These are phyloP conservation scores for Xylaria bambusicola DNA, from an alignment of 495 filamentous ascomycete species.

Conservation along the genomic window DNA sequence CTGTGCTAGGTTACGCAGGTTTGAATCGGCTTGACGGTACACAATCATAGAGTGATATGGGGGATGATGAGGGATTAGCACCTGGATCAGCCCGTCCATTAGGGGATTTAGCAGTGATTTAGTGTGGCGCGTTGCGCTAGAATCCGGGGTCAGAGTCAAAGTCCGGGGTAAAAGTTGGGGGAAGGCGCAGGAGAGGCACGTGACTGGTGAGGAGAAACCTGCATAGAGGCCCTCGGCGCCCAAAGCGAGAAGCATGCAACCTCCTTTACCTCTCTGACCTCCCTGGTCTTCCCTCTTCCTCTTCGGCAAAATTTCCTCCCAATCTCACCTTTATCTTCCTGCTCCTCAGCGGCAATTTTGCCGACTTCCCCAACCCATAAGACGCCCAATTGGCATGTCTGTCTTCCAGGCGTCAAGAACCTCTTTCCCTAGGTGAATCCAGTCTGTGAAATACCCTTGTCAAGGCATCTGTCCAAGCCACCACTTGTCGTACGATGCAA, in stretches of 20 bases:
- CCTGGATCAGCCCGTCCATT: no score
- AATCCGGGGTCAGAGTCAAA: not conserved
- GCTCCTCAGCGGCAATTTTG: not conserved
- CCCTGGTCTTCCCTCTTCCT: slow-evolving; percentile 12
- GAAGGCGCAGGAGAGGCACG: not conserved
- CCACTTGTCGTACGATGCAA: slow-evolving; percentile 1
- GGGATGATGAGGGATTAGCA: no score
- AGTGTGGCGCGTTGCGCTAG: no score
- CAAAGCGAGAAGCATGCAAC: slow-evolving; percentile 9
- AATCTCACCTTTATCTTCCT: not conserved
- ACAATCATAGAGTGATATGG: no score
- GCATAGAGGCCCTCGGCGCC: not conserved
- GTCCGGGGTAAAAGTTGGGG: slow-evolving; percentile 21
- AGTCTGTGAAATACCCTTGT: not conserved
- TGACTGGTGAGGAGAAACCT: slow-evolving; percentile 12
- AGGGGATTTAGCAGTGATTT: no score
- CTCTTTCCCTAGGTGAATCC: not conserved
- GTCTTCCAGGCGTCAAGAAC: not conserved
- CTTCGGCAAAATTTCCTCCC: slow-evolving; percentile 7
- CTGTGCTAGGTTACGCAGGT: no score
- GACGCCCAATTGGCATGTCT: not conserved
- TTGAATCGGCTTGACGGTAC: no score
- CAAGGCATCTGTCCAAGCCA: no score
- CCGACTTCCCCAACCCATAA: not conserved
- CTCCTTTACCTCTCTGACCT: slow-evolving; percentile 12